A percentile compares a stretch with the other conserved stretches of the same genome.
phyloP scores from a whole-genome alignment of 2,329 filamentous ascomycete genomes.

The Arthrobotrys sphaeroides region DNA sequence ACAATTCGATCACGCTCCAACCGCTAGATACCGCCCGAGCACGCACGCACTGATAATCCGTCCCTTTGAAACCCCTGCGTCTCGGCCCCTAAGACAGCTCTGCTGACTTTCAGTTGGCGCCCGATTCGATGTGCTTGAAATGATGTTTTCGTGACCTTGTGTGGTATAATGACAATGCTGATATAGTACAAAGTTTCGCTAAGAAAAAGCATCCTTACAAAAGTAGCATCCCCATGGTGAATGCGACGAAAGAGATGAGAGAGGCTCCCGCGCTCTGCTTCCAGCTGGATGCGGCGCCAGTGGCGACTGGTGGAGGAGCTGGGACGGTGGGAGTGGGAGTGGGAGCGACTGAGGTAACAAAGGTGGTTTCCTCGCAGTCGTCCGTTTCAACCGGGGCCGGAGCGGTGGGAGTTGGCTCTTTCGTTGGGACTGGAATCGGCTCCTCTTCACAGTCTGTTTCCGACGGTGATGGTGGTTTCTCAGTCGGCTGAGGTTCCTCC shows the following conservation, averaged over 20 bases:
- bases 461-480: too few relatives aligned
- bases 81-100: conserved; percentile 5
- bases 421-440: conserved; percentile 7
- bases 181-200: conserved; percentile 40
- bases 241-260: conserved; percentile 28
- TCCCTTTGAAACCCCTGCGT: neutral
- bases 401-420: conserved; percentile 1
- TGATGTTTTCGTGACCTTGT: conserved; percentile 11
- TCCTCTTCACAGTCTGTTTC: conserved; percentile 33
- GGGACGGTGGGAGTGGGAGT: neutral
- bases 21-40: neutral
- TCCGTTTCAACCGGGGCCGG: conserved; percentile 14
- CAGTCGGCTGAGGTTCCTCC: conserved; percentile 13
- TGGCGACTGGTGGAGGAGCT: conserved; percentile 18
- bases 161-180: conserved; percentile 8
- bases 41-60: neutral
- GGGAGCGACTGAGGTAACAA: conserved; percentile 28
- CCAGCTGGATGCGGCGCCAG: conserved; percentile 41
- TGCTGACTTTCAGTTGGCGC: conserved; percentile 13
- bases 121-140: neutral
- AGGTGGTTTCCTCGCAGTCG: conserved; percentile 35
- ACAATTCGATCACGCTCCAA: conserved; percentile 10
- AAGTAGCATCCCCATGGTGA: conserved; percentile 25
- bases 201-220: conserved; percentile 20
- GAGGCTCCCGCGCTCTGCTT: conserved; percentile 11